These are phyloP conservation scores for Eucalyptus regnans DNA, from an alignment of 345 rosid genomes.

Conservation along the genomic window DNA sequence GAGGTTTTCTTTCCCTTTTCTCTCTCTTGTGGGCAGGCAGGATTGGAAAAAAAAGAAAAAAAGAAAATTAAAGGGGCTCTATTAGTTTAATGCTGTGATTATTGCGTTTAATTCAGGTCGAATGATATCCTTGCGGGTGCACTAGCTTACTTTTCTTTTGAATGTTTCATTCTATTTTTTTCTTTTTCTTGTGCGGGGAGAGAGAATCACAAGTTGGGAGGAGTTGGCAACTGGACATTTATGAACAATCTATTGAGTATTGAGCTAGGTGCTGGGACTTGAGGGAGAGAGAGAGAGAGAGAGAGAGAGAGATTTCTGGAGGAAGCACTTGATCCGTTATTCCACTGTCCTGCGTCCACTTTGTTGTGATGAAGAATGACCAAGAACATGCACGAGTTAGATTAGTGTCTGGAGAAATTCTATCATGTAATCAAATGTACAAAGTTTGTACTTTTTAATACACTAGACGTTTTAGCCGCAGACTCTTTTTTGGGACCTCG, in stretches of 20 bases:
- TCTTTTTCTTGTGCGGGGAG: neutral
- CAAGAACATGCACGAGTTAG: neutral
- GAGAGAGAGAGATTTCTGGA: neutral
- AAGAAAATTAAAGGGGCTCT: neutral
- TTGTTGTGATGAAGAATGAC: neutral
- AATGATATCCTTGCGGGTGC: neutral
- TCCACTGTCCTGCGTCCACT: neutral
- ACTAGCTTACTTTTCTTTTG: neutral
- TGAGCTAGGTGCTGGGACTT: neutral
- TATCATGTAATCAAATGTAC: neutral
- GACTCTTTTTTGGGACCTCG: neutral
- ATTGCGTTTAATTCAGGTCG: neutral
- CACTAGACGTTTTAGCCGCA: neutral
- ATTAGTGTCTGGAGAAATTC: neutral
- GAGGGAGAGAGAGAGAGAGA: neutral
- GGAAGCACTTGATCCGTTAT: neutral
- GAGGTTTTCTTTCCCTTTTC: neutral
- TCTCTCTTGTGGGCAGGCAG: neutral
- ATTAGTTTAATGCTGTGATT: neutral
- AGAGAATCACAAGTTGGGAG: neutral
- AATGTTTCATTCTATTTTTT: neutral
- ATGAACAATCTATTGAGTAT: neutral
- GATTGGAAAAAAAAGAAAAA: neutral
- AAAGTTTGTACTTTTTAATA: neutral
- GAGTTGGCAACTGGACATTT: neutral